phyloP scores from a whole-genome alignment of 2,329 filamentous ascomycete species.

The Escovopsis weberi region DNA sequence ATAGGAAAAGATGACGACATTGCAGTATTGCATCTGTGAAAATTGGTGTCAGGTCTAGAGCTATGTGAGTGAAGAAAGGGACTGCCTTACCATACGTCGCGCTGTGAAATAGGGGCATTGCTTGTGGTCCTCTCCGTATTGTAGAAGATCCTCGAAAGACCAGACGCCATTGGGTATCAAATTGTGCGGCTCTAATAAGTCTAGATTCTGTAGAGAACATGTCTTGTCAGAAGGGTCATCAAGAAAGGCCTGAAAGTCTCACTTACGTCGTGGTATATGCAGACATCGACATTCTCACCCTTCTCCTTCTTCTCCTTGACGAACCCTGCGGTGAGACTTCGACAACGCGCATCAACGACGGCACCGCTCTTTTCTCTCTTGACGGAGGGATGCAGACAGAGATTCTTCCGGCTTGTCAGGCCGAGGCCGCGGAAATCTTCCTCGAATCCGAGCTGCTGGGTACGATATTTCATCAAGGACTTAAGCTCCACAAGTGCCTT shows the following conservation, averaged over 20 bases:
- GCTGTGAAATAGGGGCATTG: conserved; percentile 97
- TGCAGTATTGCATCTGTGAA: conserved; percentile 85
- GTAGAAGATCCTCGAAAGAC: conserved; percentile 78
- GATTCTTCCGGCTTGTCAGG: conserved; percentile 88
- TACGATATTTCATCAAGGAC: conserved; percentile 85
- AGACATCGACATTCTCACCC: conserved; percentile 86
- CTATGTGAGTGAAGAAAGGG: neutral
- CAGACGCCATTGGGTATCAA: conserved; percentile 90
- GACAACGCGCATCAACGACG: conserved; percentile 88
- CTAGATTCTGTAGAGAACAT: conserved; percentile 52
- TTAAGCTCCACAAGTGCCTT: conserved; percentile 89
- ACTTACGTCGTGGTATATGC: conserved; percentile 81
- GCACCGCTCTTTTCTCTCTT: conserved; percentile 91
- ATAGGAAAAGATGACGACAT: conserved; percentile 99
- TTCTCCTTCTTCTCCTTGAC: conserved; percentile 95
- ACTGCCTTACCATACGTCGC: conserved; percentile 63
- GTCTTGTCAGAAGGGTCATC: neutral
- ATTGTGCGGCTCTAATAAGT: conserved; percentile 87
- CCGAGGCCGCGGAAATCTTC: conserved; percentile 91
- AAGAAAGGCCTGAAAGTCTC: neutral
- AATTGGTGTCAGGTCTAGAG: neutral
- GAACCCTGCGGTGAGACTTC: conserved; percentile 90
- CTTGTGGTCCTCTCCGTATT: conserved; percentile 87
- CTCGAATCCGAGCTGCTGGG: conserved; percentile 72
- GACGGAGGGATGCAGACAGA: conserved; percentile 91